Evolutionary conservation across 1,284 basidiomycete genomes (phyloP).

Genomic region (Tausonia pullulans): DNA sequence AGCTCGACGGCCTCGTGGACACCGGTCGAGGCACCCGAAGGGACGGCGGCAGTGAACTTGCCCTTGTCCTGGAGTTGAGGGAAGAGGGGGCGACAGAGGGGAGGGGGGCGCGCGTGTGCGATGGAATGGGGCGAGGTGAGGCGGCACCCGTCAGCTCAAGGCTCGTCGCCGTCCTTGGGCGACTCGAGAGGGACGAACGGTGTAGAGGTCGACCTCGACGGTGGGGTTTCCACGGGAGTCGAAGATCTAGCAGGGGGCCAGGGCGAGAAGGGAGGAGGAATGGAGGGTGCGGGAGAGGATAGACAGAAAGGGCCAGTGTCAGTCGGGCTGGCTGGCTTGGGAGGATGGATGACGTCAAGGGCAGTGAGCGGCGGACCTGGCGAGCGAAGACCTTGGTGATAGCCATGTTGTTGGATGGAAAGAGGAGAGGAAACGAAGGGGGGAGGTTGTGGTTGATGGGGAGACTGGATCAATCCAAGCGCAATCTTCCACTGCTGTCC

Average conservation of each 20-base stretch:
- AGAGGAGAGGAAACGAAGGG: not conserved
- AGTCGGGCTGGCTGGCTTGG: not conserved
- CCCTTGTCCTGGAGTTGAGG: constrained; percentile 36
- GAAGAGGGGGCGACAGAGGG: too few species aligned
- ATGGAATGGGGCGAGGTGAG: too few species aligned
- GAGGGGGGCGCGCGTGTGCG: too few species aligned
- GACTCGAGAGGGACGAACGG: constrained; percentile 35
- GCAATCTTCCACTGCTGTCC: too few species aligned
- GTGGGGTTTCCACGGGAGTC: constrained; percentile 87
- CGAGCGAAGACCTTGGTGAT: constrained; percentile 77
- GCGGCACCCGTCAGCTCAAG: too few species aligned
- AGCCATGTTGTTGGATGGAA: constrained; percentile 46
- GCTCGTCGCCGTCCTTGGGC: too few species aligned
- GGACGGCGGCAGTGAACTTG: constrained; percentile 87
- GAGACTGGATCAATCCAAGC: not conserved
- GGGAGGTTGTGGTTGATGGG: not conserved
- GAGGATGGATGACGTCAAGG: not conserved
- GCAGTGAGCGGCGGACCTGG: constrained; percentile 47
- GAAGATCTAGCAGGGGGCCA: constrained; percentile 60
- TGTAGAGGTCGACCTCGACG: constrained; percentile 87
- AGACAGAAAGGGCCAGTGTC: not conserved
- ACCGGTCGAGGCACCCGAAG: constrained; percentile 97
- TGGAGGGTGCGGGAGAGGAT: constrained; percentile 9
- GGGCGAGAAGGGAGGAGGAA: constrained; percentile 7
- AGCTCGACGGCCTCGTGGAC: constrained; percentile 98